Evolutionary conservation across 2,329 filamentous ascomycete species (phyloP).

Genomic region (Sordariomycetes sp.): DNA sequence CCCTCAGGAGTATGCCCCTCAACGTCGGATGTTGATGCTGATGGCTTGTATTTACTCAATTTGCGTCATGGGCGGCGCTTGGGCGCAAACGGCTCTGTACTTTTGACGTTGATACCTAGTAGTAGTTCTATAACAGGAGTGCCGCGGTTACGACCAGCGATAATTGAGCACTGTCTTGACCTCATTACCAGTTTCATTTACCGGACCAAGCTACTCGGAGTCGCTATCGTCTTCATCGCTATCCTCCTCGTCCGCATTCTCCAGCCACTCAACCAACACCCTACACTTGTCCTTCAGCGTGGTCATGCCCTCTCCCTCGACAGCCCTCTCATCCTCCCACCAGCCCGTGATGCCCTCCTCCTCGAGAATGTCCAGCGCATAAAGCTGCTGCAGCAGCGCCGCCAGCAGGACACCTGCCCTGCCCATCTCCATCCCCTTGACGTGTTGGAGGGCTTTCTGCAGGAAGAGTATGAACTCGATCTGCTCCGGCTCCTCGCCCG

Average conservation of each 20-base stretch:
- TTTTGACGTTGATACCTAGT: too few relatives aligned
- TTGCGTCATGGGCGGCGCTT: too few relatives aligned
- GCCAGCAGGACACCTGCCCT: constrained; percentile 58
- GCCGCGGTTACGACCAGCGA: too few relatives aligned
- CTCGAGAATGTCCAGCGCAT: constrained; percentile 75
- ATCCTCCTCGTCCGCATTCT: constrained; percentile 66
- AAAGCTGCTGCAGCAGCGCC: constrained; percentile 74
- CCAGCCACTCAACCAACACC: constrained; percentile 76
- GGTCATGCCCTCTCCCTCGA: constrained; percentile 58
- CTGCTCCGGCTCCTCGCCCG: constrained; percentile 66
- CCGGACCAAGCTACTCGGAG: too few relatives aligned
- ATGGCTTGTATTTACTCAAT: too few relatives aligned
- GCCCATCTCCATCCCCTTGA: constrained; percentile 44
- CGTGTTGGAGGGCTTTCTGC: constrained; percentile 67
- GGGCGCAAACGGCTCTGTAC: too few relatives aligned
- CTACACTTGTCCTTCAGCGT: constrained; percentile 64
- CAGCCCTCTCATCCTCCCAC: constrained; percentile 71
- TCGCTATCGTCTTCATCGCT: constrained; percentile 54
- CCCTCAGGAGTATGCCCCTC: too few relatives aligned
- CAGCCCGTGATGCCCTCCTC: constrained; percentile 82
- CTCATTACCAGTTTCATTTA: too few relatives aligned
- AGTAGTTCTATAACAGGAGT: too few relatives aligned
- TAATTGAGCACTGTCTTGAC: too few relatives aligned
- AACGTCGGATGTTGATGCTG: too few relatives aligned
- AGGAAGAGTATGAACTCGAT: constrained; percentile 75